Conservation (phyloP, 164 flowering plant genomes). For the Tetrastigma voinierianum region DNA sequence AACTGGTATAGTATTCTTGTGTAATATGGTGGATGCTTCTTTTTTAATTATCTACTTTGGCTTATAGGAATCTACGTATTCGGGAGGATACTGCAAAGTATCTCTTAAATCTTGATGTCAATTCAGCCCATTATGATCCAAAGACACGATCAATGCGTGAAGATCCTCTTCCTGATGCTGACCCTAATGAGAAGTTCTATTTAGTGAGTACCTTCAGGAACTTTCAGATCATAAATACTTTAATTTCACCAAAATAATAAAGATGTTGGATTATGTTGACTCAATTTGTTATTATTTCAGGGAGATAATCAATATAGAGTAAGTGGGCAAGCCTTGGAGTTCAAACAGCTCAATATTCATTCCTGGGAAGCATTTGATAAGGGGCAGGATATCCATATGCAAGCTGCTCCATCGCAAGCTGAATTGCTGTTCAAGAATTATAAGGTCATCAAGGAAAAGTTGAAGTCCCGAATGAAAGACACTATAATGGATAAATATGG, state of each 20-base stretch:
- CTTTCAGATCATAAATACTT: background rate
- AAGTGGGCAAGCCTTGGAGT: conserved; percentile 69
- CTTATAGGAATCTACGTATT: conserved; percentile 69
- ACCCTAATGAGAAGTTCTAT: conserved; percentile 87
- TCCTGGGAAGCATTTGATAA: conserved; percentile 84
- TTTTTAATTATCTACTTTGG: conserved; percentile 20
- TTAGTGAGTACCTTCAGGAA: conserved; percentile 34
- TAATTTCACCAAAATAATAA: no score
- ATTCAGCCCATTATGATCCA: conserved; percentile 86
- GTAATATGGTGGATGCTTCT: no score
- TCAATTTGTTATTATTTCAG: conserved; percentile 6
- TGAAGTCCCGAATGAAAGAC: conserved; percentile 55
- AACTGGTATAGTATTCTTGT: no score
- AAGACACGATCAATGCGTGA: conserved; percentile 93
- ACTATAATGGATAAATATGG: conserved; percentile 78
- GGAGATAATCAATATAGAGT: conserved; percentile 32
- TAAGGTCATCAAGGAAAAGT: conserved; percentile 59
- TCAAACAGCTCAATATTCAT: conserved; percentile 73
- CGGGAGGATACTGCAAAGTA: conserved; percentile 88
- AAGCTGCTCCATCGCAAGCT: conserved; percentile 92
- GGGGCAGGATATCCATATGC: conserved; percentile 86
- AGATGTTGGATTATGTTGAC: no score
- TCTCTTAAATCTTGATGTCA: conserved; percentile 75
- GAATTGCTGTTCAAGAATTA: conserved; percentile 60
- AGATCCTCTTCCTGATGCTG: conserved; percentile 88